Evolutionary conservation across 2,329 filamentous ascomycete genomes (phyloP), one percentile per base, ranked within the genome.

Genomic region (Ascocoryne sarcoides): DNA sequence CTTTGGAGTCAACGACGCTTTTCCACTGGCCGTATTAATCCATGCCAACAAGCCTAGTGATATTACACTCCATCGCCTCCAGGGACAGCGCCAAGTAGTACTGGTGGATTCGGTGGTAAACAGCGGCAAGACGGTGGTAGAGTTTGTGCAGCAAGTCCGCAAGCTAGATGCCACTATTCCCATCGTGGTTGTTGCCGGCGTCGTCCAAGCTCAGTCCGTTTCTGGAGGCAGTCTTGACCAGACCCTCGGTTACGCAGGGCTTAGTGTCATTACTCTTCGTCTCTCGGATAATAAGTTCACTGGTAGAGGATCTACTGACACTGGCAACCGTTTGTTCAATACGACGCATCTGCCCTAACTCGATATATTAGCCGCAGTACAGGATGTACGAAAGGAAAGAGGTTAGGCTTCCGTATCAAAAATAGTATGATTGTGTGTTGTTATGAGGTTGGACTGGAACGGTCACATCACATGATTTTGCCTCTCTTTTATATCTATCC

Each of bases 81-180:
- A 58, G 1, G 57, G 51, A 2, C 54, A 60, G 32, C 36, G 42
- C 10, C 69, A 60, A 0, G 51, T 79, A 1, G 48, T 81, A 1
- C 54, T 81, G 3, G 73, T 79, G 1, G 77, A 80, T 51, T 75
- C 70, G 0, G 74, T 80, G 1, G 57, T 80, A n/a, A 78, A 81
- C 46, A 75, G 52, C 20, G 74, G 76, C 4, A 65, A 64, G 37
- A 66, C 69, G 0, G 51, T 76, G 4, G 42, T 67, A 1, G 52
- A 68, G 2, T 77, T 75, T 48, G 58, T 75, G 12, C 21, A 62
- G 18, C 65, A 61, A 15, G 58, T 79, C n/a, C 66, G 68, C 4
- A 46, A 40, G 0, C 35, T 71, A 0, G 17, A 65, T 40, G 20
- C 53, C 0, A 48, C 44, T 3, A 55, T 73, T 28, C 61, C 58